Base-by-base conservation (phyloP, 2,329 filamentous ascomycete genomes). In the Paracoccidioides brasiliensis region DNA sequence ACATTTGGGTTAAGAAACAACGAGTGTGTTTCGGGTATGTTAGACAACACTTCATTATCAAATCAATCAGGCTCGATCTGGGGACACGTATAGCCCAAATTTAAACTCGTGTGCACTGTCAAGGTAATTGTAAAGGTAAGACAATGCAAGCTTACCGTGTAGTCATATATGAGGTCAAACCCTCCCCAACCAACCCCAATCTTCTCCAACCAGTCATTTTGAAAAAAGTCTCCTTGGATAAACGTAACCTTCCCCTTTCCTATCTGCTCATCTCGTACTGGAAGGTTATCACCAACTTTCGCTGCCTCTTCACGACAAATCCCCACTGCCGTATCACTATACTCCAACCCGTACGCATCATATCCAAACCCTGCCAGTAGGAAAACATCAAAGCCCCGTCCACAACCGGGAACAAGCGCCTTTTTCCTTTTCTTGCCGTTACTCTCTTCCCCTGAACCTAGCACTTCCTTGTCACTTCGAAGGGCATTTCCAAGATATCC, bases 371-470 rank as follows among this genome's bases (percentile, higher is more conserved):
- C 80, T 52, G 83, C 80, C 46, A 95, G 77, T 41, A 95, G 75
- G 8, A 88, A 75, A 1, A 89, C 86, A 71, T 95, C 90, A 65
- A 93, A 85, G 4, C 89, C 90, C 49, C 80, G 79, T 0, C 89
- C 90, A 69, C 89, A 95, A 4, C 88, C 89, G 0, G 89, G 86
- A 0, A 95, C 85, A 7, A 94, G 74, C 1, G 84, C 88, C 56
- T 74, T 75, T 62, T 78, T 80, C 55, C 71, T 64, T 42, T 62
- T 62, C 37, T 56, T 61, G 30, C 62, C 45, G 8, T 60, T 60
- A 45, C 64, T 57, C 12, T 63, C 41, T 41, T 14, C 50, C 4
- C 52, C 52, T 3, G 44, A 22, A 4, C 9, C 50, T 30, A 3
- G 33, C 56, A 5, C 57, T 10, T 56, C 53, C 4, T 67, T 50